phyloP scores from a whole-genome alignment of 2,329 filamentous ascomycete genomes.

The Gnomoniopsis sp. region DNA sequence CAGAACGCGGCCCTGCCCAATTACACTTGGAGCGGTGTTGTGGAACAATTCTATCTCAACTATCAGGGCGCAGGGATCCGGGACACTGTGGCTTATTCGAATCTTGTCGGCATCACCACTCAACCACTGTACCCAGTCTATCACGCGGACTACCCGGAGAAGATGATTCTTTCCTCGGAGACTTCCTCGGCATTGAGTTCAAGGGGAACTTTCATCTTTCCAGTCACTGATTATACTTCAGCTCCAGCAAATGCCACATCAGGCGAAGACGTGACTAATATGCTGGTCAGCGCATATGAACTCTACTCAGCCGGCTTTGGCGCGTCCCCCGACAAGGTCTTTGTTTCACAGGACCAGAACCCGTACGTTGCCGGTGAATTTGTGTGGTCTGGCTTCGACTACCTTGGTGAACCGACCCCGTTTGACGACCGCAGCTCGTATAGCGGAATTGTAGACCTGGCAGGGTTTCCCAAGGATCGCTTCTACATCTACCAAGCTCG shows the following conservation, averaged over 20 bases:
- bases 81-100: conserved; percentile 20
- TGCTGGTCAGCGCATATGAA: conserved; percentile 48
- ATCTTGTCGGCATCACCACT: conserved; percentile 24
- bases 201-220: conserved; percentile 51
- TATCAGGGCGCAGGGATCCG: conserved; percentile 52
- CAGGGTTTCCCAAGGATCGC: conserved; percentile 54
- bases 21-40: conserved; percentile 33
- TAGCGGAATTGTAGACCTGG: conserved; percentile 55
- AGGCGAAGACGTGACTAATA: conserved; percentile 34
- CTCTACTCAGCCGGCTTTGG: conserved; percentile 46
- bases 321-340: conserved; percentile 51
- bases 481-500: conserved; percentile 53
- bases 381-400: conserved; percentile 50
- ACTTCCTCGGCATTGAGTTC: conserved; percentile 43
- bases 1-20: conserved; percentile 44
- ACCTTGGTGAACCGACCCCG: conserved; percentile 48
- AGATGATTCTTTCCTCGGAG: conserved; percentile 43
- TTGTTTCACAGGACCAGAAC: conserved; percentile 42
- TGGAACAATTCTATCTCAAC: conserved; percentile 51
- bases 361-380: conserved; percentile 52
- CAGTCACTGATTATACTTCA: conserved; percentile 37
- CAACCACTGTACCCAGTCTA: conserved; percentile 37
- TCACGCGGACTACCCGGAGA: conserved; percentile 41
- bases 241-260: conserved; percentile 34
- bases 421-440: conserved; percentile 51